Percentiles rank a stretch among this genome's conserved stretches.
phyloP scores from a whole-genome alignment of 2,329 filamentous ascomycete genomes.

The Monilinia vaccinii-corymbosi region DNA sequence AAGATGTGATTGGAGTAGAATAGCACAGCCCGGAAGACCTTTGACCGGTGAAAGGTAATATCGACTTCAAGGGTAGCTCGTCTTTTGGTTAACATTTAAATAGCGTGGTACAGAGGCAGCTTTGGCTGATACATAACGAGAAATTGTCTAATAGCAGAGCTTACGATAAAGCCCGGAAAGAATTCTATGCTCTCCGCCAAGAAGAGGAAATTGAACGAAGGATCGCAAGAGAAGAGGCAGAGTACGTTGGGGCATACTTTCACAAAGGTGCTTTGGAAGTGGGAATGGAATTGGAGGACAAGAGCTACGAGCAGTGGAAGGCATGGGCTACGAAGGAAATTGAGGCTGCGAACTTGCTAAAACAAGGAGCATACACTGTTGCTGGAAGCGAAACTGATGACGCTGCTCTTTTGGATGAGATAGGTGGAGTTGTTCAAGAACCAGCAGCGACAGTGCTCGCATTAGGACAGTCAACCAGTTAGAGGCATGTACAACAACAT shows the following conservation, averaged over 20 bases:
- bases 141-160: slow-evolving; percentile 55
- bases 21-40: slow-evolving; percentile 65
- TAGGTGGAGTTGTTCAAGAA: neutral
- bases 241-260: slow-evolving; percentile 80
- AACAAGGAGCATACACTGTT: slow-evolving; percentile 35
- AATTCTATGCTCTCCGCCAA: slow-evolving; percentile 83
- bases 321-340: slow-evolving; percentile 54
- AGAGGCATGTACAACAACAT: neutral
- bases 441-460: neutral
- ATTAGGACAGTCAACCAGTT: neutral
- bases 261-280: slow-evolving; percentile 67
- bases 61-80: neutral
- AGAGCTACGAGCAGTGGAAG: slow-evolving; percentile 78
- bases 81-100: slow-evolving; percentile 7
- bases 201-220: slow-evolving; percentile 73
- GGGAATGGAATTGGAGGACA: slow-evolving; percentile 74
- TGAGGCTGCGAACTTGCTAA: slow-evolving; percentile 33
- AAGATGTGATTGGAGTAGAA: slow-evolving; percentile 66
- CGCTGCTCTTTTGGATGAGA: slow-evolving; percentile 1
- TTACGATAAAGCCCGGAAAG: slow-evolving; percentile 79
- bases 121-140: slow-evolving; percentile 68
- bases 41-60: slow-evolving; percentile 76
- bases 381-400: slow-evolving; percentile 33
- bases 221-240: slow-evolving; percentile 80
- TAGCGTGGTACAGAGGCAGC: slow-evolving; percentile 86